A percentile compares a stretch with the other conserved stretches of the same genome.
Evolutionary conservation across 2,329 filamentous ascomycete genomes (phyloP).

Genomic region (Hirsutella thompsonii): DNA sequence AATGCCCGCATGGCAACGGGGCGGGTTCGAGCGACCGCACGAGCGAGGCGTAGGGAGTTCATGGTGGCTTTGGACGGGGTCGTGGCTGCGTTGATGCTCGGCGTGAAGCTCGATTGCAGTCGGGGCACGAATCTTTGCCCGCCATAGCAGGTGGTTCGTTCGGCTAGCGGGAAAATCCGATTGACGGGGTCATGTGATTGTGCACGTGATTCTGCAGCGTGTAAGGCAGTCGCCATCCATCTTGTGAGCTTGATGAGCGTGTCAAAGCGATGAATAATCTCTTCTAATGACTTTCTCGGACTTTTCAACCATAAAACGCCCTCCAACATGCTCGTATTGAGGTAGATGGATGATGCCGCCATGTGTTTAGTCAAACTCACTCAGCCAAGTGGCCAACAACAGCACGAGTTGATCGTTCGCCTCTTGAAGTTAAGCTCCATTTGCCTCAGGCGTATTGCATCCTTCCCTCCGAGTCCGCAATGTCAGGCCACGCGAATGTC

Average conservation of each 20-base stretch:
- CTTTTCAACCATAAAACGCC: too few species aligned
- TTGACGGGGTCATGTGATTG: conserved; percentile 14
- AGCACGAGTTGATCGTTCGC: too few species aligned
- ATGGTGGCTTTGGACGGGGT: conserved; percentile 47
- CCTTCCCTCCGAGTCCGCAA: too few species aligned
- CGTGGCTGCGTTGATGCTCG: conserved; percentile 35
- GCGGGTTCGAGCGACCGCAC: conserved; percentile 74
- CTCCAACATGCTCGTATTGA: too few species aligned
- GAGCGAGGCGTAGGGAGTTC: conserved; percentile 90
- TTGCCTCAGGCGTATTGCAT: background rate
- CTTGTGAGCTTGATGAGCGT: too few species aligned
- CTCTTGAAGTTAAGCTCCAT: too few species aligned
- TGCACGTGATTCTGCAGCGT: conserved; percentile 19
- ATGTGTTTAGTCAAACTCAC: too few species aligned
- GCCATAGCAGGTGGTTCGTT: conserved; percentile 25
- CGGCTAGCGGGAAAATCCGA: conserved; percentile 28
- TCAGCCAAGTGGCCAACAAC: too few species aligned
- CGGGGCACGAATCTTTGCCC: conserved; percentile 35
- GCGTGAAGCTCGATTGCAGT: conserved; percentile 25
- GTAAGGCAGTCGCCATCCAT: background rate
- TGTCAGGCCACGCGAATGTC: too few species aligned
- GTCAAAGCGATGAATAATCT: too few species aligned
- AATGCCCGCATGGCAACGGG: conserved; percentile 64
- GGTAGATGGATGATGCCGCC: too few species aligned
- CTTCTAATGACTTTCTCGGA: too few species aligned